Evolutionary conservation across 2,329 filamentous ascomycete genomes (phyloP).

Genomic region (Proliferodiscus dingleyae): DNA sequence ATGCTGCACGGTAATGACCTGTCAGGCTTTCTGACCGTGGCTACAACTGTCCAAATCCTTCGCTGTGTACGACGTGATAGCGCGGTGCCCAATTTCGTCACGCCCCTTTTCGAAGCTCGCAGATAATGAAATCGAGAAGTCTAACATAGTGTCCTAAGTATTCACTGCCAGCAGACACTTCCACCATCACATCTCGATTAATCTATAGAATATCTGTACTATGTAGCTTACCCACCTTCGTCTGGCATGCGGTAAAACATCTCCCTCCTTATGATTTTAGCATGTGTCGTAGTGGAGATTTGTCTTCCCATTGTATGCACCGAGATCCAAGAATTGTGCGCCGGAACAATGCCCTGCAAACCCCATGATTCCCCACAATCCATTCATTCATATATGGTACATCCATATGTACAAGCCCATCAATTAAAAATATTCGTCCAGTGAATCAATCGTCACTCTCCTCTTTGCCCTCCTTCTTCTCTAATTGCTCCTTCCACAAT

Average conservation of each 20-base stretch:
- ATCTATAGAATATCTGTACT: no score
- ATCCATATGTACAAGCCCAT: conserved; percentile 3
- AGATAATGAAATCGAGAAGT: no score
- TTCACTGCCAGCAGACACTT: no score
- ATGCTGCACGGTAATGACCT: no score
- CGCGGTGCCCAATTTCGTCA: no score
- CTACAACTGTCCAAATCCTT: no score
- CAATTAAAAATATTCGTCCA: background rate
- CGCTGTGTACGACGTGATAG: no score
- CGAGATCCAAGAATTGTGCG: background rate
- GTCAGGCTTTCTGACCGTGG: no score
- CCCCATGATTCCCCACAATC: background rate
- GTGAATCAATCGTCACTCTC: conserved; percentile 26
- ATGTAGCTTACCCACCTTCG: no score
- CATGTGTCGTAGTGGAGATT: conserved; percentile 1
- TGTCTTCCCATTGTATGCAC: background rate
- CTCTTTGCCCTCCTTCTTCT: conserved; percentile 31
- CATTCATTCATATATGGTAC: background rate
- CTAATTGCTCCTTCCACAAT: conserved; percentile 40
- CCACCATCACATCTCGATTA: no score
- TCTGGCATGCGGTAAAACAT: background rate
- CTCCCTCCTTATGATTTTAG: background rate
- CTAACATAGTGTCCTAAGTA: no score
- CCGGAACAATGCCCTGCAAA: background rate
- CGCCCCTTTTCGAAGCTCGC: no score